phyloP scores from a whole-genome alignment of 495 filamentous ascomycete genomes.

The Tuber microsphaerosporum region DNA sequence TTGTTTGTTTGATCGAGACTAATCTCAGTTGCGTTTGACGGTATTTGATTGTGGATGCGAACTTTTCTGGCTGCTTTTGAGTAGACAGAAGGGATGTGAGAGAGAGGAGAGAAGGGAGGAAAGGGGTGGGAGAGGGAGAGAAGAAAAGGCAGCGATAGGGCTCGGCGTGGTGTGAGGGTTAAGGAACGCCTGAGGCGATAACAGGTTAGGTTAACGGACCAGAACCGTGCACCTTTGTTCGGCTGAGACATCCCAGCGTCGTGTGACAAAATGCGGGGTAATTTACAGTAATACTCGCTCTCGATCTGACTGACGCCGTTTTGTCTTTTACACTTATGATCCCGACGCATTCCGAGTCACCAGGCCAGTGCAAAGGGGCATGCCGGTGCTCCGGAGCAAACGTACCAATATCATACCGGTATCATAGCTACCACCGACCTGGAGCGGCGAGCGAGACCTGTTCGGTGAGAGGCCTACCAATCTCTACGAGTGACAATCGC shows the following conservation, averaged over 20 bases:
- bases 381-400: not conserved
- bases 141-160: conserved; percentile 30
- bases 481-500: not conserved
- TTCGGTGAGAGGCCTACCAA: not conserved
- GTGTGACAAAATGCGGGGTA: conserved; percentile 40
- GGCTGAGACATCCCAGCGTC: conserved; percentile 17
- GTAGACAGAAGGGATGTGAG: conserved; percentile 12
- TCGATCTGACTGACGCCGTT: not conserved
- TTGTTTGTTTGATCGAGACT: conserved; percentile 6
- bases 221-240: conserved; percentile 4
- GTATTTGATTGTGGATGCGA: conserved; percentile 15
- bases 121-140: conserved; percentile 14
- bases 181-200: conserved; percentile 16
- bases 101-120: conserved; percentile 16
- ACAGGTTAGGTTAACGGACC: conserved; percentile 26
- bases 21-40: conserved; percentile 1
- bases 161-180: conserved; percentile 18
- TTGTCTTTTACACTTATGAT: not conserved
- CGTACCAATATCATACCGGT: not conserved
- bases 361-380: not conserved
- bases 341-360: not conserved
- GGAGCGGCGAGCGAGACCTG: not conserved
- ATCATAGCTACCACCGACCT: not conserved
- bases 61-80: conserved; percentile 25
- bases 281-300: not conserved